A percentile compares a stretch with the other conserved stretches of the same genome.
Evolutionary conservation across 1,284 basidiomycete species (phyloP).

Genomic region (Trichosporon sp.): DNA sequence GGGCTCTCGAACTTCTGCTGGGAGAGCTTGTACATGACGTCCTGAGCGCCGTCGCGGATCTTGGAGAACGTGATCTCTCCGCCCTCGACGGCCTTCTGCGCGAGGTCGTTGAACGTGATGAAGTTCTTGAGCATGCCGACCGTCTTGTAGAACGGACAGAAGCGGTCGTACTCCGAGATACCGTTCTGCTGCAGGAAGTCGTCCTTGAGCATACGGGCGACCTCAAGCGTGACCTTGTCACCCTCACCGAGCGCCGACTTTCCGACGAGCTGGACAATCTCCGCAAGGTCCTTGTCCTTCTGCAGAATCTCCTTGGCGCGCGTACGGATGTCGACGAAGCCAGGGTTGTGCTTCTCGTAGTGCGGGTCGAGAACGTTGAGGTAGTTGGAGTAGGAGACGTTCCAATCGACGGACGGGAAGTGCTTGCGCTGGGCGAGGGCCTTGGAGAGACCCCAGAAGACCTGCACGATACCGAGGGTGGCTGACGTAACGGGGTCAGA

Average conservation of each 20-base stretch:
- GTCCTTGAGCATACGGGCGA: conserved; percentile 92
- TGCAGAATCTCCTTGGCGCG: conserved; percentile 95
- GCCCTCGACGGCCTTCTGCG: conserved; percentile 72
- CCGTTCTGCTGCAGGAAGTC: conserved; percentile 99
- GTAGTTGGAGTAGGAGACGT: conserved; percentile 97
- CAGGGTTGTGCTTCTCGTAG: conserved; percentile 85
- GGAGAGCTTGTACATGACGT: conserved; percentile 91
- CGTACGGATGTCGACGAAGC: conserved; percentile 86
- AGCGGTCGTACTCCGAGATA: conserved; percentile 95
- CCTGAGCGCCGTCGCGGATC: conserved; percentile 80
- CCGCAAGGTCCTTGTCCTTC: conserved; percentile 96
- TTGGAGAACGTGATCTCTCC: conserved; percentile 81
- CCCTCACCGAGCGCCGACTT: conserved; percentile 95
- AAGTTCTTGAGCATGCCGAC: conserved; percentile 93
- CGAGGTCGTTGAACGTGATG: conserved; percentile 84
- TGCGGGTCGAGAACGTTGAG: conserved; percentile 89
- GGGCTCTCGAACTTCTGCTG: conserved; percentile 94
- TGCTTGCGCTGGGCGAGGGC: conserved; percentile 82
- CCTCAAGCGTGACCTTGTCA: conserved; percentile 98
- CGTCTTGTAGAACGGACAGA: conserved; percentile 98
- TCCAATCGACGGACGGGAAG: conserved; percentile 99
- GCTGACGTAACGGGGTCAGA: conserved; percentile 97
- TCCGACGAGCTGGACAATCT: conserved; percentile 98
- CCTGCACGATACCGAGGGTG: conserved; percentile 97
- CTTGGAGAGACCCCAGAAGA: conserved; percentile 61